Percentiles rank a stretch among this genome's conserved stretches.
Evolutionary conservation across 768 basidiomycete genomes (phyloP).

Genomic region (Mycena albidolilacea): DNA sequence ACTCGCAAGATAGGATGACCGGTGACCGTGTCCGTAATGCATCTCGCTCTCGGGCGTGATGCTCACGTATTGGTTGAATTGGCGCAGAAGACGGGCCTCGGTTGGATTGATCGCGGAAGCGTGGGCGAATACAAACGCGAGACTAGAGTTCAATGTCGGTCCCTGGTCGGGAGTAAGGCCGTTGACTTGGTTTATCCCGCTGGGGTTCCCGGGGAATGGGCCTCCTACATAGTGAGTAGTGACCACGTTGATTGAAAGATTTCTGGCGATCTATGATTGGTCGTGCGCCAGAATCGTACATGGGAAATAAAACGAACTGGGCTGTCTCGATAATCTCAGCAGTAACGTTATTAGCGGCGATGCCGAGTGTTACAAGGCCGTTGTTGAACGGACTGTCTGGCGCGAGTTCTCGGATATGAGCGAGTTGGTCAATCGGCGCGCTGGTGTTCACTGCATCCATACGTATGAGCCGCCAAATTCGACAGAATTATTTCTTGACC

Average conservation of each 20-base stretch:
- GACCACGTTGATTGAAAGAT: conserved; percentile 12
- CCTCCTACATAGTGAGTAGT: conserved; percentile 25
- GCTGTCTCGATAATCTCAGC: conserved; percentile 24
- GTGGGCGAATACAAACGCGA: conserved; percentile 29
- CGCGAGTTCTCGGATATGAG: conserved; percentile 28
- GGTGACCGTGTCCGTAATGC: conserved; percentile 26
- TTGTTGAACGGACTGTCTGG: conserved; percentile 19
- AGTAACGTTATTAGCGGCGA: conserved; percentile 12
- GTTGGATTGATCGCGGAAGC: conserved; percentile 14
- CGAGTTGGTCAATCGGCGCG: conserved; percentile 24
- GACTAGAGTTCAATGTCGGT: conserved; percentile 21
- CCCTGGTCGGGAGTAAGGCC: conserved; percentile 9
- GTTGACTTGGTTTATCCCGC: conserved; percentile 5
- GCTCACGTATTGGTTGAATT: conserved; percentile 26
- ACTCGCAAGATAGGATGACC: conserved; percentile 11
- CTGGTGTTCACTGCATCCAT: conserved; percentile 14
- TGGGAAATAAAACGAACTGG: background rate
- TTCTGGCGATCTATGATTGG: conserved; percentile 12
- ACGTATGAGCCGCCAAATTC: background rate
- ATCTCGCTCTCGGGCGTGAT: conserved; percentile 33
- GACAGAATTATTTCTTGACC: background rate
- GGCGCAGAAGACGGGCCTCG: conserved; percentile 24
- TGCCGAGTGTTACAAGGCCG: conserved; percentile 23
- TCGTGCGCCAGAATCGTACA: background rate
- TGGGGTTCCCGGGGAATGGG: background rate